A percentile compares a stretch with the other conserved stretches of the same genome.
phyloP scores from a whole-genome alignment of 2,329 filamentous ascomycete genomes.

The Alternaria burnsii region DNA sequence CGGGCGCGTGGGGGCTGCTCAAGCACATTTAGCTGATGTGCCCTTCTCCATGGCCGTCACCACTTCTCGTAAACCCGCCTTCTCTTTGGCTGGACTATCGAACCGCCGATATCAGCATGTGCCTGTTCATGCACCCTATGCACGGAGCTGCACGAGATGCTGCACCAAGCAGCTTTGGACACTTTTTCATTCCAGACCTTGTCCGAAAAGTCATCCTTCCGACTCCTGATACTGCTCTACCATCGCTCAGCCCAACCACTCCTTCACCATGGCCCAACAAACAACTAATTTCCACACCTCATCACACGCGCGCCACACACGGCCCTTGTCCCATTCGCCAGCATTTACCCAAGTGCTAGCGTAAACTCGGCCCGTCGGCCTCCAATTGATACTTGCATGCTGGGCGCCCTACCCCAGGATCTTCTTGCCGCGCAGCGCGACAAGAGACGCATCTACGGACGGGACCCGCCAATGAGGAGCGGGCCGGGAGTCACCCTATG shows the following conservation, averaged over 20 bases:
- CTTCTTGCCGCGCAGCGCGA: constrained; percentile 8
- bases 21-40: neutral
- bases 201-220: neutral
- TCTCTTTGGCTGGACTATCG: constrained; percentile 10
- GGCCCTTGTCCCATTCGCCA: constrained; percentile 19
- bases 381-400: constrained; percentile 24
- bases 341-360: constrained; percentile 13
- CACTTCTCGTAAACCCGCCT: constrained; percentile 22
- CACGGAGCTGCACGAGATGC: constrained; percentile 16
- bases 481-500: constrained; percentile 11
- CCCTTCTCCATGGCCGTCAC: constrained; percentile 10
- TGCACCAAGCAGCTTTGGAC: constrained; percentile 3
- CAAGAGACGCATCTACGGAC: constrained; percentile 1
- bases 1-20: constrained; percentile 11
- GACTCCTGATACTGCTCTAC: neutral
- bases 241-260: neutral
- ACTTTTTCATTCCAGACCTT: neutral
- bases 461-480: constrained; percentile 14
- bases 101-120: constrained; percentile 18
- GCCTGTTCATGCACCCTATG: constrained; percentile 17
- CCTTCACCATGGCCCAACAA: neutral
- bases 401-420: constrained; percentile 36
- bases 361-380: constrained; percentile 13
- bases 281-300: constrained; percentile 29
- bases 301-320: constrained; percentile 26